phyloP scores from a whole-genome alignment of 2,329 filamentous ascomycete genomes.

The Cercospora beticola region DNA sequence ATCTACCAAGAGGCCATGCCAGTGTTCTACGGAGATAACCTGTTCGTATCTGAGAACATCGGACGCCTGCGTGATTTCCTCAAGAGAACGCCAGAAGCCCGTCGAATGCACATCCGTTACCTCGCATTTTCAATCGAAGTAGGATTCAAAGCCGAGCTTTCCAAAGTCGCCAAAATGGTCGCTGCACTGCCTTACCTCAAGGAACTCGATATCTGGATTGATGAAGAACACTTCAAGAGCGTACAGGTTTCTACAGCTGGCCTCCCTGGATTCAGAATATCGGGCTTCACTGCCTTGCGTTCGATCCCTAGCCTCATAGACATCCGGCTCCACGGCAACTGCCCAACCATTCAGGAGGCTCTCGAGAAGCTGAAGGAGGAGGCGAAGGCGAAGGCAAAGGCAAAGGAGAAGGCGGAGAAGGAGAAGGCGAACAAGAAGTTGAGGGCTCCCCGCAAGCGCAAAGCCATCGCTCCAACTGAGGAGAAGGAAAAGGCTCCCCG shows the following conservation, averaged over 20 bases:
- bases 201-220: constrained; percentile 16
- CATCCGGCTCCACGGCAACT: constrained; percentile 15
- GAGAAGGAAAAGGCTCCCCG: not conserved
- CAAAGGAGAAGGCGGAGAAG: not conserved
- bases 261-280: not conserved
- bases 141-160: not conserved
- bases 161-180: constrained; percentile 11
- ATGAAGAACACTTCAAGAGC: constrained; percentile 7
- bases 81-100: not conserved
- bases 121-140: not conserved
- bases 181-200: constrained; percentile 3
- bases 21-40: constrained; percentile 19
- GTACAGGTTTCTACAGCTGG: not conserved
- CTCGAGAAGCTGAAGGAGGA: constrained; percentile 2
- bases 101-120: not conserved
- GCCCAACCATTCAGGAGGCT: constrained; percentile 1
- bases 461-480: not conserved
- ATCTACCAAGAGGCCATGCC: constrained; percentile 20
- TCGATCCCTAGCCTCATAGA: constrained; percentile 9
- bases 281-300: constrained; percentile 12
- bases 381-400: not conserved
- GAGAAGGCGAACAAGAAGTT: not conserved
- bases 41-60: constrained; percentile 3
- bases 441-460: not conserved
- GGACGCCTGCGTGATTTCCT: not conserved